Evolutionary conservation across 2,329 filamentous ascomycete genomes (phyloP).

Genomic region (Onygenales sp.): DNA sequence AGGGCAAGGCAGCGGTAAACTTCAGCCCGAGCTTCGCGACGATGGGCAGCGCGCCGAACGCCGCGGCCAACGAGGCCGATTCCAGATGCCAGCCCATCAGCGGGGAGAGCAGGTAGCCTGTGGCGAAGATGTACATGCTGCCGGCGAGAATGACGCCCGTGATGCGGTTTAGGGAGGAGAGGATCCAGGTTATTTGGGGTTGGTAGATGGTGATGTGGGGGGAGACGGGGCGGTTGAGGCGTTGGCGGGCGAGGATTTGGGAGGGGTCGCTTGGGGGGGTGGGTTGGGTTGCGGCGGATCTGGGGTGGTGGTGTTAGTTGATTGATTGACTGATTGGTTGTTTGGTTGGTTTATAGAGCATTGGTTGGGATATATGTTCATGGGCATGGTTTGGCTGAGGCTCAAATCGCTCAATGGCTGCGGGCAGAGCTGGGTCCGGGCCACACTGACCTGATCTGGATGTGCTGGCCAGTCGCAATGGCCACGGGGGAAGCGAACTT

Average conservation of each 20-base stretch:
- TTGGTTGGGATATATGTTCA: conserved; percentile 1
- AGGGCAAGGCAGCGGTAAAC: conserved; percentile 50
- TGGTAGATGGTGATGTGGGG: conserved; percentile 83
- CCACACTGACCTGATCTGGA: conserved; percentile 35
- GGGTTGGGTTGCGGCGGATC: conserved; percentile 16
- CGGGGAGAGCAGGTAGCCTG: conserved; percentile 72
- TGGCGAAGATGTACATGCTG: conserved; percentile 67
- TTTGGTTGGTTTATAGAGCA: background rate
- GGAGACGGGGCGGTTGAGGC: conserved; percentile 67
- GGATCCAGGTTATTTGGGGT: conserved; percentile 76
- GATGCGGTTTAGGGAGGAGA: conserved; percentile 68
- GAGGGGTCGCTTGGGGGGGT: conserved; percentile 21
- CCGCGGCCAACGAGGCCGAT: conserved; percentile 52
- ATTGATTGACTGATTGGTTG: background rate
- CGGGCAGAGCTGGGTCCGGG: background rate
- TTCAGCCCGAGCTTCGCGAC: conserved; percentile 52
- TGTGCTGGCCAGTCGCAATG: conserved; percentile 32
- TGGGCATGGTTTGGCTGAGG: background rate
- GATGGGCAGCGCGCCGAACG: conserved; percentile 53
- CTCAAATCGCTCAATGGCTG: background rate
- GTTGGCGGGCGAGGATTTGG: conserved; percentile 68
- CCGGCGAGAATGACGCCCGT: conserved; percentile 67
- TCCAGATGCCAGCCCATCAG: conserved; percentile 63
- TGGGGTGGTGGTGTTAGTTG: conserved; percentile 9
- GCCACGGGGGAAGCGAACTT: conserved; percentile 35